A percentile compares a stretch with the other conserved stretches of the same genome.
Evolutionary conservation across 305 asterid species (phyloP).

Genomic region (Fraxinus albicans): DNA sequence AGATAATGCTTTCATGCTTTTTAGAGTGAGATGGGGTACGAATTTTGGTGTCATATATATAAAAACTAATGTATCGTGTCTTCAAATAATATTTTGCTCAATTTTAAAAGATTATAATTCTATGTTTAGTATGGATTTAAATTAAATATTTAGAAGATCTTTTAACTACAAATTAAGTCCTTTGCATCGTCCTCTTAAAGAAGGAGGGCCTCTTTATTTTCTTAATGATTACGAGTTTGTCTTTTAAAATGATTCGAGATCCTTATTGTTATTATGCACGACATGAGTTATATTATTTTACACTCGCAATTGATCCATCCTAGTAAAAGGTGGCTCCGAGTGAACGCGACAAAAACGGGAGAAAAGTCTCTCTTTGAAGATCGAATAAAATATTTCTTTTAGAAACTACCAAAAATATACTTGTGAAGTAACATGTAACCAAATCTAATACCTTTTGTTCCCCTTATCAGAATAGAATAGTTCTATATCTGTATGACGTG

Average conservation of each 20-base stretch:
- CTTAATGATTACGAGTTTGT: too few relatives aligned
- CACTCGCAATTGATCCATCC: background rate
- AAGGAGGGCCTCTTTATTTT: too few relatives aligned
- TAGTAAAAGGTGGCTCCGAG: background rate
- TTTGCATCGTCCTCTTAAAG: too few relatives aligned
- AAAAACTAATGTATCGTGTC: too few relatives aligned
- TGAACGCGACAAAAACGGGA: background rate
- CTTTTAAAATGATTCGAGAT: too few relatives aligned
- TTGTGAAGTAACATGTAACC: background rate
- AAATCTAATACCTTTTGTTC: background rate
- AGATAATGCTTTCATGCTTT: conserved; percentile 31
- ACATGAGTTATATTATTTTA: too few relatives aligned
- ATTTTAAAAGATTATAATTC: too few relatives aligned
- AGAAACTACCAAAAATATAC: background rate
- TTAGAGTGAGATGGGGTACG: conserved; percentile 23
- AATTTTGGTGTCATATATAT: background rate
- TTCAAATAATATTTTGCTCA: too few relatives aligned
- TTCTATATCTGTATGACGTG: background rate
- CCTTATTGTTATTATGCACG: too few relatives aligned
- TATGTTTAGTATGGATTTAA: too few relatives aligned
- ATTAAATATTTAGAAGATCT: too few relatives aligned
- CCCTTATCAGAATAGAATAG: background rate
- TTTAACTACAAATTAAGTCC: too few relatives aligned
- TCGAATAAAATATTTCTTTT: background rate
- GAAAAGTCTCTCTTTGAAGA: background rate